Base-by-base conservation (phyloP, 2,329 filamentous ascomycete species). In the Botryotinia calthae region DNA sequence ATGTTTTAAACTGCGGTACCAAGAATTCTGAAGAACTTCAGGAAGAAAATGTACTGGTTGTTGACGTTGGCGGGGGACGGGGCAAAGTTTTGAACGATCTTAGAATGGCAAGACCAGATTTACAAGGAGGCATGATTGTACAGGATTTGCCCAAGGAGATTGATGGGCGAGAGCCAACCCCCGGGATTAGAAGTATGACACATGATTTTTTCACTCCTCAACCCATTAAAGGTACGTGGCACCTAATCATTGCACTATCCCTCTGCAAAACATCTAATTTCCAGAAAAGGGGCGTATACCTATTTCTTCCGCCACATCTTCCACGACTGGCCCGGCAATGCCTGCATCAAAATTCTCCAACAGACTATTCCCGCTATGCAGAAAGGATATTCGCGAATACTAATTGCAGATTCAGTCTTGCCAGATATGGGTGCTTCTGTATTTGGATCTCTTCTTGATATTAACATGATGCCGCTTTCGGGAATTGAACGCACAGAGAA, bases 161-260 rank as follows among this genome's bases (percentile, higher is more conserved):
- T 59, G 71, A 73, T 58, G 48, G 63, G 51, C 56, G n/a, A 48
- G 40, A 44, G n/a, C 42, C 59, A 46, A n/a, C 31, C n/a, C 25
- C 18, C 42, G 69, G 62, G 18, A 68, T 71, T 40, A 72, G 70
- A 59, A 51, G 51, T 8, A 76, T 80, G 74, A 73, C 74, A 5
- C 77, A 82, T 73, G 79, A 81, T 70, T 81, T 82, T 76, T 82
- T 82, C 74, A 77, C 77, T 9, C 75, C 77, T 0, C 80, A 82
- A 71, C 80, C 81, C 0, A 74, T 82, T 22, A 75, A 77, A 28
- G 59, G 65, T 42, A 70, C 8, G 34, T 63, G 31, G 34, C 6
- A n/a, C 16, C 28, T 14, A 46, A 34, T 40, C 5, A 37, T 63
- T 63, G n/a, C 18, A 37, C 51, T 63, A 10, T 40, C 4, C 20